Base-by-base conservation (phyloP, 208 protist genomes). In the Leishmania lainsoni region DNA sequence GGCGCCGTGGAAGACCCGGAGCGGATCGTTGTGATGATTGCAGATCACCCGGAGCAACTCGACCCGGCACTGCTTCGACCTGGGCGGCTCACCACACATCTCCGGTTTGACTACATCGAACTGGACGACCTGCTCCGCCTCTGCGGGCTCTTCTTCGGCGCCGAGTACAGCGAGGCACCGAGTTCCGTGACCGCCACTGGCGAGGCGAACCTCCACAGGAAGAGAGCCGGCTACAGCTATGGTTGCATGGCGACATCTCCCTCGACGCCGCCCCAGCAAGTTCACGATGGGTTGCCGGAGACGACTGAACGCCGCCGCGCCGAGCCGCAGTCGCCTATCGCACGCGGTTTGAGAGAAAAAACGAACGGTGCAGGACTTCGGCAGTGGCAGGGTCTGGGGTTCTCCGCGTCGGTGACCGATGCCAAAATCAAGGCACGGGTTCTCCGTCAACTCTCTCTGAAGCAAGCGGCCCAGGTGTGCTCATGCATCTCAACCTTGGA, bases 51-150 rank as follows among this genome's bases (percentile, higher is more conserved):
- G 2, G 81, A 85, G 58, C 59, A 59, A 1, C 73, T 85, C 6
- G 81, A 85, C 72, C 81, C 81, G 3, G 81, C 81, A n/a, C 81
- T 85, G 73, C 77, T 85, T 66, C 81, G 81, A 16, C 77, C 81
- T 12, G 81, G 81, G 12, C 69, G 81, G 4, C 72, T 85, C 12
- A 14, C 76, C 16, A 85, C 77, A 48, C 81, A 85, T 59, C 9
- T 85, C 10, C 76, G 81, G 29, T 85, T 85, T 26, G 81, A 85
- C 81, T 85, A 79, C 78, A 72, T 85, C 4, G 72, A 85, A 39
- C 59, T 85, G 70, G 54, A 81, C 5, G 77, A 63, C 1, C 59
- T 85, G 35, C 32, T 79, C 20, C 71, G 52, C 20, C 35, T 85
- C 4, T 81, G 77, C 32, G 81, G 81, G 0, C 73, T 85, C 16